A percentile compares a stretch with the other conserved stretches of the same genome.
Evolutionary conservation across 306 rosid species (phyloP).

Genomic region (Vicia faba): DNA sequence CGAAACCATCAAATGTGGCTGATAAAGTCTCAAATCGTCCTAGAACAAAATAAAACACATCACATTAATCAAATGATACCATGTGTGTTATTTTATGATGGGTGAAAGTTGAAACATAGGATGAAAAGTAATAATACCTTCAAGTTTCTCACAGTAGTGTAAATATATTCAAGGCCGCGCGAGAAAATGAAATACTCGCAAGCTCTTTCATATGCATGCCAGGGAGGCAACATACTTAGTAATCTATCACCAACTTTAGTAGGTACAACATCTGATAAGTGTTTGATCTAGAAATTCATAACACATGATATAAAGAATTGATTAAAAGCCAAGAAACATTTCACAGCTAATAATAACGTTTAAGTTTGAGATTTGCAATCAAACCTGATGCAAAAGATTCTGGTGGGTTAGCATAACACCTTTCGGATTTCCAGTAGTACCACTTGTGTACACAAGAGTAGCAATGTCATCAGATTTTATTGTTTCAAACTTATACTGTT

Average conservation of each 20-base stretch:
- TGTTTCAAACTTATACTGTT: conserved; percentile 55
- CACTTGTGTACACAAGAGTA: conserved; percentile 89
- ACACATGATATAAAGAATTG: conserved; percentile 15
- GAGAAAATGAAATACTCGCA: conserved; percentile 83
- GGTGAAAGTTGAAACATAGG: conserved; percentile 15
- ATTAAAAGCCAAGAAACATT: conserved; percentile 32
- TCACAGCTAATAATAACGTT: not conserved
- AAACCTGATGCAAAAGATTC: conserved; percentile 95
- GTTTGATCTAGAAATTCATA: conserved; percentile 59
- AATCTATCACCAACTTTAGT: conserved; percentile 80
- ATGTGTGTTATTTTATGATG: conserved; percentile 13
- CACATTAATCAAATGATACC: conserved; percentile 15
- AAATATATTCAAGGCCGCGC: conserved; percentile 73
- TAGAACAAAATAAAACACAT: conserved; percentile 30
- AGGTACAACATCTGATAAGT: conserved; percentile 74
- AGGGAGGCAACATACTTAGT: conserved; percentile 91
- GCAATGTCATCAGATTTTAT: conserved; percentile 79
- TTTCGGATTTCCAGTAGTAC: conserved; percentile 93
- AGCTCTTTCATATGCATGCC: conserved; percentile 99
- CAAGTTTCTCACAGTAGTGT: conserved; percentile 78
- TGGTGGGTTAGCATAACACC: conserved; percentile 92
- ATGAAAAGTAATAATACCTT: conserved; percentile 60
- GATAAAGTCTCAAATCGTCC: conserved; percentile 77
- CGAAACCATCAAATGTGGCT: conserved; percentile 75
- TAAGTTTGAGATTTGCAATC: conserved; percentile 36